Conservation (phyloP, 495 filamentous ascomycete species). For the Melanomma pulvis-pyrius region DNA sequence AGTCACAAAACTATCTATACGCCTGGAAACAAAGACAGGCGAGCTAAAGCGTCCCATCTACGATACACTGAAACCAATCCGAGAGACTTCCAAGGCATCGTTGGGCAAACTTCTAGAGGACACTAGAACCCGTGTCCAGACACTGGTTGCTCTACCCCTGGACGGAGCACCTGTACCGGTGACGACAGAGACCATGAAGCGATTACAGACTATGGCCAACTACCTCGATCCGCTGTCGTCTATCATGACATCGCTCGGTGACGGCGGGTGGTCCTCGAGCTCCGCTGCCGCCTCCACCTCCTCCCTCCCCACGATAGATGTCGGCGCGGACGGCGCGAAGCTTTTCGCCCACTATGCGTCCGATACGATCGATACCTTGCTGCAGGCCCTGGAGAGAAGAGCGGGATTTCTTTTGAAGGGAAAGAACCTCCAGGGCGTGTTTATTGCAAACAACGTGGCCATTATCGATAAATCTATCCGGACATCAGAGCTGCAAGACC, state of each 20-base stretch:
- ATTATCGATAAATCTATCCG: slow-evolving; percentile 85
- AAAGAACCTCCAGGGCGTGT: slow-evolving; percentile 80
- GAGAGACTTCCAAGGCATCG: slow-evolving; percentile 87
- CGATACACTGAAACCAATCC: slow-evolving; percentile 83
- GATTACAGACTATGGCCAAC: slow-evolving; percentile 80
- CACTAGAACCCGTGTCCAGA: slow-evolving; percentile 67
- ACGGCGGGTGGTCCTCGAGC: slow-evolving; percentile 79
- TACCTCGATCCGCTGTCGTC: slow-evolving; percentile 86
- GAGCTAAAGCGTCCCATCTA: slow-evolving; percentile 82
- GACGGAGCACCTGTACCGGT: slow-evolving; percentile 81
- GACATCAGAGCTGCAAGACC: slow-evolving; percentile 72
- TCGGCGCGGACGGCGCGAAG: slow-evolving; percentile 84
- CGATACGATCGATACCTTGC: slow-evolving; percentile 81
- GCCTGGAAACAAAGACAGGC: slow-evolving; percentile 77
- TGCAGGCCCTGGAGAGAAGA: slow-evolving; percentile 76
- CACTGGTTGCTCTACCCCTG: slow-evolving; percentile 65
- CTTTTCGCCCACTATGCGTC: slow-evolving; percentile 86
- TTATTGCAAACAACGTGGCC: slow-evolving; percentile 85
- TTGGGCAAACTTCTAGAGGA: slow-evolving; percentile 85
- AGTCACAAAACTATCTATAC: slow-evolving; percentile 76
- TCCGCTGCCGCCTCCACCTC: slow-evolving; percentile 54
- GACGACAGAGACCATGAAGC: slow-evolving; percentile 81
- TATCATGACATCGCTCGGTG: slow-evolving; percentile 87
- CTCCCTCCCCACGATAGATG: slow-evolving; percentile 75
- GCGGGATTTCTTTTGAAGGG: slow-evolving; percentile 73